Base-by-base conservation (phyloP, 495 filamentous ascomycete genomes). In the Aspergillus haitiensis region DNA sequence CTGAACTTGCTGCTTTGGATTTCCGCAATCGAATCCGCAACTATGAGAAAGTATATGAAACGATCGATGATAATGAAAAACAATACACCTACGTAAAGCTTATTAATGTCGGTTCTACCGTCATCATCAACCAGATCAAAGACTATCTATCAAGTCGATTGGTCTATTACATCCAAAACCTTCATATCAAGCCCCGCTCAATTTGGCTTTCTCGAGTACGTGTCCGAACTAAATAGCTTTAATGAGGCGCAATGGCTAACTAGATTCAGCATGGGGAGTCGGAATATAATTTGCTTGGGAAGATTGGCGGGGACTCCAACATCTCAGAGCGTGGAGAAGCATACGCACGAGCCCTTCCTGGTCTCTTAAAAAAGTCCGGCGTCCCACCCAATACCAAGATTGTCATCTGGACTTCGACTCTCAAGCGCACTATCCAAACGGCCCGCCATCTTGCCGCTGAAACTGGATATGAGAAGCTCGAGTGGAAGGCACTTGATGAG, bases 401-500 rank as follows among this genome's bases (percentile, higher is more conserved):
- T 45, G 97, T 93, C 3, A 91, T 97, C 64, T 98, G 94, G 94
- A 98, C 94, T 2, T 97, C 93, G 0, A 98, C 94, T 0, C 81
- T 98, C 27, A 88, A 87, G 70, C 89, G 94, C 53, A 98, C 94
- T 3, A 96, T 94, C 67, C 88, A 92, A 59, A 96, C 93, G 0
- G 93, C 93, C 10, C 86, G 88, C 36, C 88, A 88, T 70, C 82
- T 98, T 5, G 75, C 75, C 34, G 71, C 72, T 0, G 77, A 80
- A 32, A 85, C 87, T 3, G 80, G 85, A 47, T 97, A 89, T 70
- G 89, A 93, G 64, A 94, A 95, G 73, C 83, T 98, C 35, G 90
- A 97, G 73, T 98, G 94, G 94, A 98, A 98, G 77, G 94, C 94
- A 7, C 83, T 98, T 5, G 94, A 98, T 71, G 94, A 98, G 75